Percentiles rank a stretch among this genome's conserved stretches.
phyloP scores from a whole-genome alignment of 257 asterid genomes.

The Coffea canephora region DNA sequence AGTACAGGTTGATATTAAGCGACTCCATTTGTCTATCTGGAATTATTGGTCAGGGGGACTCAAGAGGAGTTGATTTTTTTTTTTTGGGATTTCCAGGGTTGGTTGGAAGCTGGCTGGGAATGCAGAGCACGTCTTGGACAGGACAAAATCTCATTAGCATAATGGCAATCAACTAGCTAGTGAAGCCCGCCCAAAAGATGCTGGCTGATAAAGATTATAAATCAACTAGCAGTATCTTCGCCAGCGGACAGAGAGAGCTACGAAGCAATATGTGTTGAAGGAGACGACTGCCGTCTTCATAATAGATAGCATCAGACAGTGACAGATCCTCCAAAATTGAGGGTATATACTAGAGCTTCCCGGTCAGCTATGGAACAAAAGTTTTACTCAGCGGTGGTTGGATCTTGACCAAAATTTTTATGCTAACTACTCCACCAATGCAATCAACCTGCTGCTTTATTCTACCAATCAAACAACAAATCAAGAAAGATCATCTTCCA shows the following conservation, averaged over 20 bases:
- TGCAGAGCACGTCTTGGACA: background rate
- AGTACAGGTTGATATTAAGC: background rate
- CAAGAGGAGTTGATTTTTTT: background rate
- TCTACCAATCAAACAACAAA: background rate
- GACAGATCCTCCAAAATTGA: background rate
- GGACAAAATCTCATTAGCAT: background rate
- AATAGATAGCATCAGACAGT: constrained; percentile 4
- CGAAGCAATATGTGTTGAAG: constrained; percentile 1
- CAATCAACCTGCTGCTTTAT: background rate
- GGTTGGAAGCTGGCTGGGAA: background rate
- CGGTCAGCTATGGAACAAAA: constrained; percentile 17
- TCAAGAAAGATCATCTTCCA: background rate
- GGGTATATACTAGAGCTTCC: background rate
- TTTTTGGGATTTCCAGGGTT: background rate
- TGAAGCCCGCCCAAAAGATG: background rate
- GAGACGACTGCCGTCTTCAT: background rate
- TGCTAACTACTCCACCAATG: constrained; percentile 19
- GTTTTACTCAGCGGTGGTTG: constrained; percentile 14
- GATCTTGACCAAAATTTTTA: constrained; percentile 18
- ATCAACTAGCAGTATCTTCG: background rate
- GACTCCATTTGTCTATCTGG: background rate
- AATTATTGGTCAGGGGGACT: background rate
- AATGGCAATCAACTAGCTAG: background rate
- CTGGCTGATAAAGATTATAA: too few relatives aligned
- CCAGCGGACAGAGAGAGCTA: background rate